Base-by-base conservation (phyloP, 2,329 filamentous ascomycete genomes). In the Xylaria hypoxylon region DNA sequence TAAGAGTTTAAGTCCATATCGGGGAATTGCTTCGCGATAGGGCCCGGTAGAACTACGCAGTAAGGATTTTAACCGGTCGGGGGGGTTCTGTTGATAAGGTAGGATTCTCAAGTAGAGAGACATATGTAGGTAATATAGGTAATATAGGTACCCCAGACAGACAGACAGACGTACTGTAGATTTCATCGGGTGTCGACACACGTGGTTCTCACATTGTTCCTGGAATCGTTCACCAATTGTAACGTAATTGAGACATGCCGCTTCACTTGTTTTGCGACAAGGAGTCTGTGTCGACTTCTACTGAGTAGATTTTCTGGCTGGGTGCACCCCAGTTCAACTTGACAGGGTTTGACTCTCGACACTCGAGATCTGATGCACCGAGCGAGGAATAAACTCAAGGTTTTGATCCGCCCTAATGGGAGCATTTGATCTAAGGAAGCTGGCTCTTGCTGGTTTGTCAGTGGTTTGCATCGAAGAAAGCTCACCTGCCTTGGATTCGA, bases 41-140 rank as follows among this genome's bases (percentile, higher is more conserved):
- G 51, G 45, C 28, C 51, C 51, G 45, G 62, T 19, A 52, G 55
- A 45, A 68, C 22, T 47, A n/a, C n/a, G n/a, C n/a, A n/a, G n/a
- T n/a, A 33, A 45, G 2, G 8, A 53, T 40, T 64, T 65, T 65
- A 65, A 59, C 62, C 65, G 62, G 59, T 7, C 52, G 40, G 50
- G 31, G 61, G n/a, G n/a, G n/a, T n/a, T n/a, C 17, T 24, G 4
- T 44, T 45, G 24, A 38, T 45, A 35, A 33, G 31, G 33, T 53
- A 38, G n/a, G 10, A 40, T n/a, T 35, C 15, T 24, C 33, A 22
- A 7, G 33, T 31, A 31, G 28, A n/a, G 28, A 31, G 28, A 31
- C 8, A 33, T 40, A 26, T 17, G 40, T 17, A 5, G 13, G 5
- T 17, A 24, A 31, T 24, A 38, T 40, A 55, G 13, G 4, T 35